A percentile compares a stretch with the other conserved stretches of the same genome.
These are phyloP conservation scores for Colletotrichum higginsianum DNA, from an alignment of 2,329 filamentous ascomycete species.

Conservation along the genomic window DNA sequence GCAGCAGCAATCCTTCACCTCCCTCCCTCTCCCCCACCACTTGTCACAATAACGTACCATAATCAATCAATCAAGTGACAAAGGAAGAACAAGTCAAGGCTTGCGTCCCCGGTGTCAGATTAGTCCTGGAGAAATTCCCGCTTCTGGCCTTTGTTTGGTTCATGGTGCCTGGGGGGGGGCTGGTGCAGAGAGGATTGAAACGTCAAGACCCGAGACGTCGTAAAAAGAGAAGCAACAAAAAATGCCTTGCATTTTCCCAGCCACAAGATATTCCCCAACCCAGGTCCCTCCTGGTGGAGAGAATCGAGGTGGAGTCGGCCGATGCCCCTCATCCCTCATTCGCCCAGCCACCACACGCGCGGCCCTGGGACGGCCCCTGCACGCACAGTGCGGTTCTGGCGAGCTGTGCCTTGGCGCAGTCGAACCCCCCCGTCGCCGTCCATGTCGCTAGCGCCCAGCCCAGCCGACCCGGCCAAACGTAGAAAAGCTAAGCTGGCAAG, in stretches of 20 bases:
- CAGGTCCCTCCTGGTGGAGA: slow-evolving; percentile 20
- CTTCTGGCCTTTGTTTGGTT: slow-evolving; percentile 31
- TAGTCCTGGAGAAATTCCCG: not conserved
- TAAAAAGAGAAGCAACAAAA: not conserved
- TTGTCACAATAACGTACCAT: not conserved
- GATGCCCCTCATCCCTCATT: slow-evolving; percentile 22
- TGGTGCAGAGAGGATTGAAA: not conserved
- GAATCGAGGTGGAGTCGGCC: not conserved
- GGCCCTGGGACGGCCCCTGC: slow-evolving; percentile 38
- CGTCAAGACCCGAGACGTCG: no score
- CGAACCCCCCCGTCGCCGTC: slow-evolving; percentile 3
- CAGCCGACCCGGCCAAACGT: slow-evolving; percentile 8
- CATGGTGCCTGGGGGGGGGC: not conserved
- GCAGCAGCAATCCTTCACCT: not conserved
- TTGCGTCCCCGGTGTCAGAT: slow-evolving; percentile 11
- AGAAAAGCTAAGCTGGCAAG: slow-evolving; percentile 6
- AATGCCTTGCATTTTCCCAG: slow-evolving; percentile 24
- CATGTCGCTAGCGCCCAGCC: slow-evolving; percentile 9
- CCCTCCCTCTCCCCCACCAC: not conserved
- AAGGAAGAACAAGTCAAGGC: not conserved
- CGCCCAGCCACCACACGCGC: slow-evolving; percentile 42
- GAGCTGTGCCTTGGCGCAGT: slow-evolving; percentile 14
- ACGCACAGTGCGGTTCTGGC: slow-evolving; percentile 30
- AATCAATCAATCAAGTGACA: not conserved
- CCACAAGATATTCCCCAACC: slow-evolving; percentile 39